These are phyloP conservation scores for Chlamydomonas reinhardtii DNA, from an alignment of 163 green algal species.

Conservation along the genomic window DNA sequence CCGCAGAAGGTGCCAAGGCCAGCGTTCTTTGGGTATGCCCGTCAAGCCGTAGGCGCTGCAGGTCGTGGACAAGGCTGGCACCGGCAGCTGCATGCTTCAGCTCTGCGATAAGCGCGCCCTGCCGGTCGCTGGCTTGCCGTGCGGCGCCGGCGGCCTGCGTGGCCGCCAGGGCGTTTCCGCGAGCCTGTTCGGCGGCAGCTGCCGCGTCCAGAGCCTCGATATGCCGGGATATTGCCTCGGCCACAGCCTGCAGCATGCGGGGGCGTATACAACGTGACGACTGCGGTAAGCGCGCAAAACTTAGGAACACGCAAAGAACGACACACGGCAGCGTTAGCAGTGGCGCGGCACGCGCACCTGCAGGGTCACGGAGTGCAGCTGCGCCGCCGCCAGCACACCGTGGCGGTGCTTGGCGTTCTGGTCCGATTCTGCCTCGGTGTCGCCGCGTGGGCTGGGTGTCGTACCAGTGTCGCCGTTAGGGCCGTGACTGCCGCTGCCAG, in stretches of 20 bases:
- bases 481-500: too few relatives aligned
- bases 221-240: background rate
- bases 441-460: too few relatives aligned
- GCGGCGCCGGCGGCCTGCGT: background rate
- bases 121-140: background rate
- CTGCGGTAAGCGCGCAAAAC: too few relatives aligned
- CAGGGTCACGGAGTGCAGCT: conserved; percentile 45
- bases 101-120: background rate
- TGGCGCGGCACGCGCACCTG: background rate
- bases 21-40: too few relatives aligned
- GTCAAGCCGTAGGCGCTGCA: background rate
- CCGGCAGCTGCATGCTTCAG: background rate
- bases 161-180: background rate
- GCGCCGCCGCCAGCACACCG: background rate
- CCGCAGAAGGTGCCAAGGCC: background rate
- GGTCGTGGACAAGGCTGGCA: background rate
- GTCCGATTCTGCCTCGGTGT: too few relatives aligned
- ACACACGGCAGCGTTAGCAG: too few relatives aligned
- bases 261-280: too few relatives aligned
- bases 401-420: background rate
- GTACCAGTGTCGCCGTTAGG: too few relatives aligned
- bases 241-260: background rate
- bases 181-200: background rate
- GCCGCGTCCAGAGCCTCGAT: background rate
- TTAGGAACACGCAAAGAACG: too few relatives aligned